Evolutionary conservation across 352 stramenopile species (phyloP).

Genomic region (Saprolegnia diclina): DNA sequence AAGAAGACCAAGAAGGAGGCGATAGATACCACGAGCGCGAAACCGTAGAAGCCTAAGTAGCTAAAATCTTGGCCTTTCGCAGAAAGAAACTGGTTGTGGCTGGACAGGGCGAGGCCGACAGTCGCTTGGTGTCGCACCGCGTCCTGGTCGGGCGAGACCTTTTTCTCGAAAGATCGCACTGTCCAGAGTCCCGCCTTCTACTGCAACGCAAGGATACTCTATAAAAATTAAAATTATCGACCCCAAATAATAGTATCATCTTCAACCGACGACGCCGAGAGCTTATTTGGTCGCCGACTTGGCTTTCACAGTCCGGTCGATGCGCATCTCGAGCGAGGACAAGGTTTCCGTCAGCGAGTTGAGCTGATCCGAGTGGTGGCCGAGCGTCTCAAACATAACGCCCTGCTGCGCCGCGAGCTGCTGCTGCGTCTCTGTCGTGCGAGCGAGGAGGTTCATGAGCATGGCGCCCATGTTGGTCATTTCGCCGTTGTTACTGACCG

Average conservation of each 20-base stretch:
- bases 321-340: conserved; percentile 64
- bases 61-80: background rate
- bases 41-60: background rate
- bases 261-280: no score
- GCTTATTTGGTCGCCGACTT: conserved; percentile 2
- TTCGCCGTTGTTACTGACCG: conserved; percentile 54
- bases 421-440: conserved; percentile 81
- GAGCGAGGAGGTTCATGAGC: conserved; percentile 81
- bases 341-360: conserved; percentile 69
- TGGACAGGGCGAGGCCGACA: no score
- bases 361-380: conserved; percentile 74
- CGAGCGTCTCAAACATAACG: conserved; percentile 83
- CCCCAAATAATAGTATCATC: no score
- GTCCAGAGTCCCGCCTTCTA: no score
- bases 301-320: conserved; percentile 35
- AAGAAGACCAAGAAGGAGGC: background rate
- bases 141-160: no score
- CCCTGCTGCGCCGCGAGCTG: conserved; percentile 77
- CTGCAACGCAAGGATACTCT: background rate
- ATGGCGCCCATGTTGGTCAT: conserved; percentile 84
- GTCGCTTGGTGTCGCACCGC: no score
- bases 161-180: no score
- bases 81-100: no score
- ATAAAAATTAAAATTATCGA: conserved; percentile 3
- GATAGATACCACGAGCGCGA: no score